These are phyloP conservation scores for Solanum neorickii DNA, from an alignment of 257 asterid genomes.

Conservation along the genomic window DNA sequence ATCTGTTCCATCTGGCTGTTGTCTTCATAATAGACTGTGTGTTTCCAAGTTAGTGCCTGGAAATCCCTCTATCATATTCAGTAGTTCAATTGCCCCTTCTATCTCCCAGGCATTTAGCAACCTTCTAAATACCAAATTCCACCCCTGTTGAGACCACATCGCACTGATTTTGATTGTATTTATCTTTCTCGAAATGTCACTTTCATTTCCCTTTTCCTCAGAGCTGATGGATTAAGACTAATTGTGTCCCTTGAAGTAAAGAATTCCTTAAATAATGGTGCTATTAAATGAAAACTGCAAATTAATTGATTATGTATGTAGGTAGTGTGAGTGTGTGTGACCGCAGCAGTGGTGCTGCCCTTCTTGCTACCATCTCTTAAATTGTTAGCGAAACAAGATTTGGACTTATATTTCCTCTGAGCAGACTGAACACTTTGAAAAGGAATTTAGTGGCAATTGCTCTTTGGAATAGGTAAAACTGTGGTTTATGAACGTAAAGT, in stretches of 20 bases:
- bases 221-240: not conserved
- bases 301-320: not conserved
- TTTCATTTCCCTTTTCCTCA: not conserved
- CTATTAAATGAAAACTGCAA: not conserved
- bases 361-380: not conserved
- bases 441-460: not conserved
- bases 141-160: too few relatives aligned
- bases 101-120: too few relatives aligned
- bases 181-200: not conserved
- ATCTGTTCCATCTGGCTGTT: too few relatives aligned
- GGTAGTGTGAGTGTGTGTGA: not conserved
- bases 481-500: not conserved
- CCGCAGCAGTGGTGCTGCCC: not conserved
- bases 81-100: too few relatives aligned
- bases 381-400: not conserved
- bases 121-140: too few relatives aligned
- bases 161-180: not conserved
- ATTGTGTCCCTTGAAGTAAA: not conserved
- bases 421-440: not conserved
- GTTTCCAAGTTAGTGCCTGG: too few relatives aligned
- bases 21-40: too few relatives aligned
- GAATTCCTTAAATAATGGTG: not conserved
- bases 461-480: not conserved
- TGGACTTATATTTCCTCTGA: not conserved
- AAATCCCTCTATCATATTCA: too few relatives aligned